Conservation (phyloP, 1,284 basidiomycete species). For the Ganoderma lingzhi region DNA sequence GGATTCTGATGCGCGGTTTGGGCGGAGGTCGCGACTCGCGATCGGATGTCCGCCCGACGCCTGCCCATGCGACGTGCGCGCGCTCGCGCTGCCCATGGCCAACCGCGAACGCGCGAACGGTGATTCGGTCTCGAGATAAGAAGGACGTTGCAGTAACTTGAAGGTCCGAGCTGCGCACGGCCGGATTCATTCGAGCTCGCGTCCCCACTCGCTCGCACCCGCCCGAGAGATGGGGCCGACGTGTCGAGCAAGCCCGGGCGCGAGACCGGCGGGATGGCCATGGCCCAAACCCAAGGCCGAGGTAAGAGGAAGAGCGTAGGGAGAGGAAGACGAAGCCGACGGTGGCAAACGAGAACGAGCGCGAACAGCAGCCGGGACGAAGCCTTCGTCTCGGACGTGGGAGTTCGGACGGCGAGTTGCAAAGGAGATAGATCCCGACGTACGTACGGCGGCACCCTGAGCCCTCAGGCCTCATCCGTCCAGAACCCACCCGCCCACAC, state of each 20-base stretch:
- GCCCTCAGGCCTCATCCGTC: neutral
- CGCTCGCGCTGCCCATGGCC: neutral
- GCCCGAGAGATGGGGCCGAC: neutral
- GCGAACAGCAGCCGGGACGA: neutral
- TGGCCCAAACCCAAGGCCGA: neutral
- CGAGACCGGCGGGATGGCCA: neutral
- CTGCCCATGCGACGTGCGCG: neutral
- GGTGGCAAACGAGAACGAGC: neutral
- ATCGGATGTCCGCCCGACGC: neutral
- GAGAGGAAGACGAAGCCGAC: neutral
- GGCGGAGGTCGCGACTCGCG: neutral
- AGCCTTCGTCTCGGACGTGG: neutral
- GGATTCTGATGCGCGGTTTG: constrained; percentile 9
- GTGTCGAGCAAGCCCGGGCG: neutral
- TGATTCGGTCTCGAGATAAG: neutral
- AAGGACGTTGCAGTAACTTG: neutral
- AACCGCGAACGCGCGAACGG: neutral
- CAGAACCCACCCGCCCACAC: neutral
- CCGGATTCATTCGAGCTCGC: neutral
- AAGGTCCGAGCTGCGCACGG: no score
- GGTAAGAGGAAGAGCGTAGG: neutral
- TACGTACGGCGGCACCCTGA: neutral
- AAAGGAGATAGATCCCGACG: neutral
- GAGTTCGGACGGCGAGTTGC: neutral
- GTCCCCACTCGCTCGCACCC: neutral